Base-by-base conservation (phyloP, 768 basidiomycete species). In the Chalciporus pseudorubinellus region DNA sequence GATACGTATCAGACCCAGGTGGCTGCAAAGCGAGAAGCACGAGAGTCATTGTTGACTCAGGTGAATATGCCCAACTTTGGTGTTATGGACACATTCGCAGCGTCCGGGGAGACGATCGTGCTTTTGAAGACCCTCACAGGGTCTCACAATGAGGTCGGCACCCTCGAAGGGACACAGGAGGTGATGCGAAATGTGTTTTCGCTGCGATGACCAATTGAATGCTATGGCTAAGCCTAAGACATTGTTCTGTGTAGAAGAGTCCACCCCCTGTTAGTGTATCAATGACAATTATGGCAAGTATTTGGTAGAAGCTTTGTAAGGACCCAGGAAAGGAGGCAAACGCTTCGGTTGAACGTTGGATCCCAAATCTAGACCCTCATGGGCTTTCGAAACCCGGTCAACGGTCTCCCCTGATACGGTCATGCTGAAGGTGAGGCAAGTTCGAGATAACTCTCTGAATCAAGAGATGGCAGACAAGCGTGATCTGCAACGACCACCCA, bases 161-260 rank as follows among this genome's bases (percentile, higher is more conserved):
- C 77, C 3, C 69, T 81, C 28, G 86, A 89, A 53, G 87, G 87
- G 8, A 79, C 88, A 19, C 85, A 89, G 56, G 86, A 88, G 64
- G 70, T 79, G 12, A 76, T 83, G 19, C 64, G 67, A 31, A 62
- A 53, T 10, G 14, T 66, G 10, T 67, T 67, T 48, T 68, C 55
- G 39, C 47, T 67, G 48, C 43, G 40, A 9, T 60, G 50, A 60
- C 24, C 6, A 36, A 36, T 36, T 16, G 16, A 16, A n/a, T 36
- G 6, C n/a, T 5, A 10, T 8, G 34, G 3, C n/a, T 8, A 36
- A 36, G 34, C n/a, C n/a, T n/a, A n/a, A n/a, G n/a, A n/a, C n/a
- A n/a, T n/a, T n/a, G n/a, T n/a, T n/a, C n/a, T n/a, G n/a, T n/a
- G n/a, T n/a, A n/a, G n/a, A n/a, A n/a, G n/a, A n/a, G n/a, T n/a